Percentiles rank a stretch among this genome's conserved stretches.
phyloP scores from a whole-genome alignment of 495 filamentous ascomycete genomes.

The Hypoxylon trugodes region DNA sequence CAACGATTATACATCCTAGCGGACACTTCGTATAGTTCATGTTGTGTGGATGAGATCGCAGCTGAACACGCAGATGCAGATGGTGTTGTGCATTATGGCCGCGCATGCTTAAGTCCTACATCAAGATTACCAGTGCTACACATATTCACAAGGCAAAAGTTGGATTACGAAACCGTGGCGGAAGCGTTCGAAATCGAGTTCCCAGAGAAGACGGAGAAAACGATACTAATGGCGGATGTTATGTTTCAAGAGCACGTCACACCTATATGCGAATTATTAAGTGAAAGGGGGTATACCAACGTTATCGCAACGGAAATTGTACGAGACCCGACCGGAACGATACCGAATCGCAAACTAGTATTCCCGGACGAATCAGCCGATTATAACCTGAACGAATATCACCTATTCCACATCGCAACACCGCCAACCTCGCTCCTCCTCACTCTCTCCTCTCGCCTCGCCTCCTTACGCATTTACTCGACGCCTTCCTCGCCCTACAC shows the following conservation, averaged over 20 bases:
- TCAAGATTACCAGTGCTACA: conserved; percentile 89
- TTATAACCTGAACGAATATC: conserved; percentile 68
- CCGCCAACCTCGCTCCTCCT: conserved; percentile 87
- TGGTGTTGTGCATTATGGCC: conserved; percentile 92
- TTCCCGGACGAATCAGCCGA: conserved; percentile 13
- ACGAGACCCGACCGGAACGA: conserved; percentile 77
- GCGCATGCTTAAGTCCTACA: conserved; percentile 90
- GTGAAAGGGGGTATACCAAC: conserved; percentile 69
- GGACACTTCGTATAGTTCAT: conserved; percentile 96
- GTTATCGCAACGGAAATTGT: conserved; percentile 74
- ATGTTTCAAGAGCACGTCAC: conserved; percentile 78
- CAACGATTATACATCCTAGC: conserved; percentile 82
- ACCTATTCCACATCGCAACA: conserved; percentile 87
- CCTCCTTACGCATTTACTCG: conserved; percentile 79
- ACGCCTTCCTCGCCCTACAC: conserved; percentile 58
- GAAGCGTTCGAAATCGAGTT: conserved; percentile 74
- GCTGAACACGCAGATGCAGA: conserved; percentile 93
- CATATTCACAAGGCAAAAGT: conserved; percentile 78
- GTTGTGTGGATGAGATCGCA: conserved; percentile 96
- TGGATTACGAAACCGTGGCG: conserved; percentile 66
- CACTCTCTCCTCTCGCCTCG: conserved; percentile 83
- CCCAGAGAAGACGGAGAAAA: conserved; percentile 65
- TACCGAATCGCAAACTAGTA: conserved; percentile 79
- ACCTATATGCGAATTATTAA: conserved; percentile 30
- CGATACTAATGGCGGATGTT: conserved; percentile 89